Evolutionary conservation across 129 eudicot genomes (phyloP).

Genomic region (Arctium minus): DNA sequence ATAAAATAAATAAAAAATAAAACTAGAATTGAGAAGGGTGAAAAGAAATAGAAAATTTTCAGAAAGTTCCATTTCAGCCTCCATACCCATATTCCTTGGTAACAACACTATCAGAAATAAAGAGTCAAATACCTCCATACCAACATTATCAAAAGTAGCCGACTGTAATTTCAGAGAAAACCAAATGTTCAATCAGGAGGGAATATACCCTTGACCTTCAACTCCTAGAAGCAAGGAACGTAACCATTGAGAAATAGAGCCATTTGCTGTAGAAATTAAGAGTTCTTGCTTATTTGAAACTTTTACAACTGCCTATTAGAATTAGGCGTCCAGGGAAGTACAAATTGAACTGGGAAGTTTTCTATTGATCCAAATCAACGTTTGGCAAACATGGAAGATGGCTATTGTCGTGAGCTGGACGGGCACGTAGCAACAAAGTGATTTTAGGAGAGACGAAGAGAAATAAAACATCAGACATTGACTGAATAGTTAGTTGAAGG

Average conservation of each 20-base stretch:
- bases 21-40: not conserved
- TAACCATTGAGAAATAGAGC: not conserved
- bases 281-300: not conserved
- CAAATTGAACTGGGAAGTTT: not conserved
- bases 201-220: not conserved
- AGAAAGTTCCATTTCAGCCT: not conserved
- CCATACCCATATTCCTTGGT: not conserved
- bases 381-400: not conserved
- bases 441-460: not conserved
- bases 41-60: not conserved
- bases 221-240: not conserved
- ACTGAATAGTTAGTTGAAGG: not conserved
- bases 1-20: too few species aligned
- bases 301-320: not conserved
- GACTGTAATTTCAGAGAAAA: not conserved
- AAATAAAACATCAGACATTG: not conserved
- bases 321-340: not conserved
- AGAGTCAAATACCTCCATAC: not conserved
- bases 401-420: too few species aligned
- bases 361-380: not conserved
- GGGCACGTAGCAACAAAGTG: not conserved
- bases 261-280: not conserved
- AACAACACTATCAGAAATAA: not conserved
- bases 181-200: not conserved
- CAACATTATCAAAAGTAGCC: not conserved